Evolutionary conservation across 2,329 filamentous ascomycete genomes (phyloP).

Genomic region (Nemania serpens): DNA sequence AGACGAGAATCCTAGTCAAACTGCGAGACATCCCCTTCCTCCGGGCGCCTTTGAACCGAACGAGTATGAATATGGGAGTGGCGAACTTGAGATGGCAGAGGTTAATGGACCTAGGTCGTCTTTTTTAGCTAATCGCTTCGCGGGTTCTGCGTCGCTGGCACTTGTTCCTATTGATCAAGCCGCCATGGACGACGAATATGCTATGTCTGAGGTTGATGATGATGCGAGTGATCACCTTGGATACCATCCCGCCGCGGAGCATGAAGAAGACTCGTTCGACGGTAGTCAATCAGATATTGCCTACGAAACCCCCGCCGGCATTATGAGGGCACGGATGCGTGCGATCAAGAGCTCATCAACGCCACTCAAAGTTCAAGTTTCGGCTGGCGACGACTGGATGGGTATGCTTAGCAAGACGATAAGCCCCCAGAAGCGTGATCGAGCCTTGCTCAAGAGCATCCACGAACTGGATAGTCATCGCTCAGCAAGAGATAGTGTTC

Average conservation of each 20-base stretch:
- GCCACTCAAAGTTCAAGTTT: conserved; percentile 63
- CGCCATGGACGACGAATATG: conserved; percentile 77
- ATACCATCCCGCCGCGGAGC: conserved; percentile 79
- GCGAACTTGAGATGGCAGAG: conserved; percentile 53
- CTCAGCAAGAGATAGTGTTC: conserved; percentile 40
- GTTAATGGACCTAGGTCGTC: conserved; percentile 58
- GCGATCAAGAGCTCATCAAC: conserved; percentile 64
- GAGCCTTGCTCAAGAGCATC: conserved; percentile 67
- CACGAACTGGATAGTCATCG: conserved; percentile 65
- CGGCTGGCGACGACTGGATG: conserved; percentile 84
- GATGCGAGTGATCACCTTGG: conserved; percentile 79
- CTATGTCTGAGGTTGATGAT: conserved; percentile 70
- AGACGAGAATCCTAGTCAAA: conserved; percentile 64
- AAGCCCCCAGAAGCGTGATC: conserved; percentile 90
- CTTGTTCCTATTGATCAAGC: conserved; percentile 67
- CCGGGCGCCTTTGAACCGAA: conserved; percentile 81
- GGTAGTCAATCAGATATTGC: conserved; percentile 52
- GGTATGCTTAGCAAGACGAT: conserved; percentile 93
- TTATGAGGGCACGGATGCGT: conserved; percentile 67
- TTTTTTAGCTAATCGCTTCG: conserved; percentile 94
- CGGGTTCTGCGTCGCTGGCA: conserved; percentile 72
- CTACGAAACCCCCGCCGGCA: conserved; percentile 61
- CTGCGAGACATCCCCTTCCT: conserved; percentile 55
- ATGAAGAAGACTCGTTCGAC: conserved; percentile 60
- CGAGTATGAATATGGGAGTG: conserved; percentile 57